A percentile compares a stretch with the other conserved stretches of the same genome.
These are phyloP conservation scores for Polytolypa hystricis DNA, from an alignment of 2,329 filamentous ascomycete species.

Conservation along the genomic window DNA sequence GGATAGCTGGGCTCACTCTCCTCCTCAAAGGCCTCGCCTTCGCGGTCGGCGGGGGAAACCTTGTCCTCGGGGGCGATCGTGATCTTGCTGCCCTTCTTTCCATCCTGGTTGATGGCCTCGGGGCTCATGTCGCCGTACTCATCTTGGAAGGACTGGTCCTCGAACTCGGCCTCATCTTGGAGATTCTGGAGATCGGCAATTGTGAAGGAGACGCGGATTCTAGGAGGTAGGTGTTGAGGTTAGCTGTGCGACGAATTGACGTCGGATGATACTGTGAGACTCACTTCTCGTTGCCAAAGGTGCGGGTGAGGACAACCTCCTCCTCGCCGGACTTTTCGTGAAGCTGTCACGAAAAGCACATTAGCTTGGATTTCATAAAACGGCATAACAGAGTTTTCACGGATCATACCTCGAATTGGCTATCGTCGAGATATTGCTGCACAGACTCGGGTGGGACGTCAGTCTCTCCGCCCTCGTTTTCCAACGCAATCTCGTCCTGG, in stretches of 20 bases:
- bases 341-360: constrained; percentile 37
- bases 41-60: constrained; percentile 46
- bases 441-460: constrained; percentile 65
- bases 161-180: constrained; percentile 48
- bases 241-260: constrained; percentile 2
- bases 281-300: constrained; percentile 79
- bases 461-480: constrained; percentile 65
- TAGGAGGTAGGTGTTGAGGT: constrained; percentile 24
- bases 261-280: constrained; percentile 20
- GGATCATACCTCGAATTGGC: constrained; percentile 60
- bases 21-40: constrained; percentile 40
- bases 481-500: constrained; percentile 69
- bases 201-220: constrained; percentile 72
- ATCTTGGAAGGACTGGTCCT: constrained; percentile 45
- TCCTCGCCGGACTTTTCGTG: constrained; percentile 74
- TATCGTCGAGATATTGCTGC: constrained; percentile 79
- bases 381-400: no score
- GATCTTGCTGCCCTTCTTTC: constrained; percentile 40
- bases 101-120: constrained; percentile 45
- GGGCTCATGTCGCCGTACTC: constrained; percentile 46
- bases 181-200: constrained; percentile 69
- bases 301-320: constrained; percentile 73
- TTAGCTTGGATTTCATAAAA: no score
- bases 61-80: constrained; percentile 47
- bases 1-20: constrained; percentile 54